Evolutionary conservation across 164 flowering plant genomes (phyloP).

Genomic region (Warburgia ugandensis): DNA sequence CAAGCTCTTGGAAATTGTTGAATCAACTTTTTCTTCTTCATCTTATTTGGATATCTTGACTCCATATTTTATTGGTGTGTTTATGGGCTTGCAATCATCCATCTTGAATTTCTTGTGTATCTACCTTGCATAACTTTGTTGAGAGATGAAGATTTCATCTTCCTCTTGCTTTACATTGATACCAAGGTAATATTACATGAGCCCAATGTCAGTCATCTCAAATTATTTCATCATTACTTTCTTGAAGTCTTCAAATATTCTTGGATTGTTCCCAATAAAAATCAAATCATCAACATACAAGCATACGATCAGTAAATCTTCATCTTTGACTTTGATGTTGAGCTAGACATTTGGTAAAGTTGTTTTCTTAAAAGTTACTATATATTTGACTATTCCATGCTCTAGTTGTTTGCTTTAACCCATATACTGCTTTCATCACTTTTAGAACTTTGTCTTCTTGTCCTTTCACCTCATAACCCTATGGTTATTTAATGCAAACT

Average conservation of each 20-base stretch:
- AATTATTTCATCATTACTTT: background rate
- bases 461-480: background rate
- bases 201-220: slow-evolving; percentile 8
- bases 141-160: no score
- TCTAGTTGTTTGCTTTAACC: slow-evolving; percentile 4
- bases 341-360: background rate
- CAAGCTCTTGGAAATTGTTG: no score
- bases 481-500: background rate
- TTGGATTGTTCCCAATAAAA: background rate
- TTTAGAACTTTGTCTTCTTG: slow-evolving; percentile 5
- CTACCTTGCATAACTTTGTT: no score
- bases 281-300: slow-evolving; percentile 8
- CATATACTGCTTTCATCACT: slow-evolving; percentile 3
- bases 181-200: slow-evolving; percentile 8
- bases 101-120: no score
- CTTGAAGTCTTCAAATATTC: slow-evolving; percentile 6
- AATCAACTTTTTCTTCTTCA: no score
- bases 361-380: background rate
- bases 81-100: no score
- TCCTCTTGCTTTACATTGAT: slow-evolving; percentile 3
- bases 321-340: background rate
- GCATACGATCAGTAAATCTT: background rate
- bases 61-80: no score
- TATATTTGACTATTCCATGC: slow-evolving; percentile 2
- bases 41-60: no score